Percentiles rank a stretch among this genome's conserved stretches.
Conservation (phyloP, 768 basidiomycete genomes). For the Calocybe cyanea region DNA sequence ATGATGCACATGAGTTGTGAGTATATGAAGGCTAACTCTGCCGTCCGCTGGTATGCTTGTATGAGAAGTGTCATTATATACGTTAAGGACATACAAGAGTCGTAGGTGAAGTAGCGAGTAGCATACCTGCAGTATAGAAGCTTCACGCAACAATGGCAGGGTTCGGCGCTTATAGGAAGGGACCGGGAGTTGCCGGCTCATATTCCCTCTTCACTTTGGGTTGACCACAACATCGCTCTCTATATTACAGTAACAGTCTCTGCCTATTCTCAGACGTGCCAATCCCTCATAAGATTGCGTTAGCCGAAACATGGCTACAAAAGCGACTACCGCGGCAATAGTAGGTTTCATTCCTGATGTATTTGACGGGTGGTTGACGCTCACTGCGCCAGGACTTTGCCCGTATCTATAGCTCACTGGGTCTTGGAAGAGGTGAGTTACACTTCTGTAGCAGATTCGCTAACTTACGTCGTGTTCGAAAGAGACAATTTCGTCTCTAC, state of each 20-base stretch:
- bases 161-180: slow-evolving; percentile 35
- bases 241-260: slow-evolving; percentile 16
- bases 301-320: slow-evolving; percentile 56
- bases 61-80: too few relatives aligned
- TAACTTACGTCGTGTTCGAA: slow-evolving; percentile 11
- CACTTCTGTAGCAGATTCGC: background rate
- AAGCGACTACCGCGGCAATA: slow-evolving; percentile 66
- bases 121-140: background rate
- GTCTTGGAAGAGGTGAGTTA: slow-evolving; percentile 79
- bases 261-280: slow-evolving; percentile 10
- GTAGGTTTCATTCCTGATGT: slow-evolving; percentile 31
- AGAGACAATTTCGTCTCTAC: slow-evolving; percentile 90
- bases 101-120: too few relatives aligned
- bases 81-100: too few relatives aligned
- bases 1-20: too few relatives aligned
- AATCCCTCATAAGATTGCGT: slow-evolving; percentile 11
- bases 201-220: slow-evolving; percentile 20
- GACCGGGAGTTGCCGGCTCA: slow-evolving; percentile 36
- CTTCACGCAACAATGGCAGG: too few relatives aligned
- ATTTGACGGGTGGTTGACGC: background rate
- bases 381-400: slow-evolving; percentile 65
- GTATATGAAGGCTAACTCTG: too few relatives aligned
- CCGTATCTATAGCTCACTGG: slow-evolving; percentile 77
- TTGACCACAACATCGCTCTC: slow-evolving; percentile 17
- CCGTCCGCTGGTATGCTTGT: too few relatives aligned